Conservation (phyloP, 768 basidiomycete genomes). For the Amanita subjunquillea region DNA sequence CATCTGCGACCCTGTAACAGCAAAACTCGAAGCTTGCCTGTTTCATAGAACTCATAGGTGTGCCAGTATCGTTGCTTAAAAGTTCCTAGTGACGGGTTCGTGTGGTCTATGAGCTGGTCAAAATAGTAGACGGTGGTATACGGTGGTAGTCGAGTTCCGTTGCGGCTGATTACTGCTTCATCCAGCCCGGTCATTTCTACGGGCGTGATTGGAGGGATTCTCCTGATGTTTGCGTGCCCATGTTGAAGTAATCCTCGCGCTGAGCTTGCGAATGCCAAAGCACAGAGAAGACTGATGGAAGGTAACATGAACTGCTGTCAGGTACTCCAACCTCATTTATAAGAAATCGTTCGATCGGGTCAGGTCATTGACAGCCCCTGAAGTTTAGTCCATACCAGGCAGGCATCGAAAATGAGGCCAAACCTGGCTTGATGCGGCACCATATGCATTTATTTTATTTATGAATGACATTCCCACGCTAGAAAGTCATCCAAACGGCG, state of each 20-base stretch:
- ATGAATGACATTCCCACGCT: too few species aligned
- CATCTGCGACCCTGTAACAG: not conserved
- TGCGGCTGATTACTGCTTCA: slow-evolving; percentile 28
- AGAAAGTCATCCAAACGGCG: too few species aligned
- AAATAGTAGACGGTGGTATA: slow-evolving; percentile 42
- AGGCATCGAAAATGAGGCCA: too few species aligned
- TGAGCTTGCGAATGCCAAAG: not conserved
- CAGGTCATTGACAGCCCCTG: too few species aligned
- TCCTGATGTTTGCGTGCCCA: slow-evolving; percentile 34
- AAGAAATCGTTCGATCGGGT: not conserved
- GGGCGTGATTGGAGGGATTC: slow-evolving; percentile 25
- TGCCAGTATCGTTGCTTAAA: slow-evolving; percentile 72
- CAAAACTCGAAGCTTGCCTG: slow-evolving; percentile 19
- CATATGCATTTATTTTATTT: too few species aligned
- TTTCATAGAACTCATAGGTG: slow-evolving; percentile 55
- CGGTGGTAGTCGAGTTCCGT: slow-evolving; percentile 34
- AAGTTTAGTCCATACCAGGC: too few species aligned
- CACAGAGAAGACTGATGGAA: not conserved
- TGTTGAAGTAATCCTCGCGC: slow-evolving; percentile 20
- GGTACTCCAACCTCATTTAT: not conserved
- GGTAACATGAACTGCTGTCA: not conserved
- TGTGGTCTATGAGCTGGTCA: slow-evolving; percentile 47
- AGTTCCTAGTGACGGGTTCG: slow-evolving; percentile 52
- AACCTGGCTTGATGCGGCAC: too few species aligned
- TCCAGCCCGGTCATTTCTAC: slow-evolving; percentile 17